Evolutionary conservation across 2,329 filamentous ascomycete species (phyloP), one percentile per base, ranked within the genome.

Genomic region (Colletotrichum tanaceti): DNA sequence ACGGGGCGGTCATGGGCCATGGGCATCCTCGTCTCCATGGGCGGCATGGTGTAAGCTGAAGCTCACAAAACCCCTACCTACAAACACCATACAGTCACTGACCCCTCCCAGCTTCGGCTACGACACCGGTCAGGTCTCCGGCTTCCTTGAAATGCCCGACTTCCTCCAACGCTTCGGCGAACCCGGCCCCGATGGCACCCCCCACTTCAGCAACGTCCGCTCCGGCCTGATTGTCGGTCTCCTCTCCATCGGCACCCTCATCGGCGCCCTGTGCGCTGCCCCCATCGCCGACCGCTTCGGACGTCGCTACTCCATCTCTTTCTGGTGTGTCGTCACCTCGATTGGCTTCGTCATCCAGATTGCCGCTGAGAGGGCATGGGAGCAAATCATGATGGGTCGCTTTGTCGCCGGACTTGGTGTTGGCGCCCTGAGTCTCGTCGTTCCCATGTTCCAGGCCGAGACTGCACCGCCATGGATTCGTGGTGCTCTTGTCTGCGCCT

Each of bases 401-500:
- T 86, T 88, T 73, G 83, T 91, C 18, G 87, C 89, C 16, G 91
- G 90, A 59, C 80, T 92, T 1, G 90, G 90, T 16, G 89, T 93
- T 49, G 91, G 91, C 63, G 87, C 86, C 0, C 77, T 92, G 1
- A 89, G 86, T 11, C 85, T 91, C 5, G 78, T 89, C 14, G 89
- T 90, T 0, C 89, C 89, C n/a, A 90, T 93, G 87, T 93, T 91
- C 75, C 89, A 92, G 73, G 87, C 87, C n/a, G 91, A 93, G 78
- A 90, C 86, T 6, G 87, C 88, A 0, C 91, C 91, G 0, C 84
- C 88, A 16, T 88, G 88, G 76, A 87, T 93, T 58, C 85, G 91
- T 71, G 90, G 89, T 63, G 83, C 87, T 5, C 83, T 92, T 71
- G 87, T 93, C 57, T 85, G 85, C 54, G 85, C 85, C 14, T 93